These are phyloP conservation scores for Acer campestre DNA, from an alignment of 345 rosid species.

Conservation along the genomic window DNA sequence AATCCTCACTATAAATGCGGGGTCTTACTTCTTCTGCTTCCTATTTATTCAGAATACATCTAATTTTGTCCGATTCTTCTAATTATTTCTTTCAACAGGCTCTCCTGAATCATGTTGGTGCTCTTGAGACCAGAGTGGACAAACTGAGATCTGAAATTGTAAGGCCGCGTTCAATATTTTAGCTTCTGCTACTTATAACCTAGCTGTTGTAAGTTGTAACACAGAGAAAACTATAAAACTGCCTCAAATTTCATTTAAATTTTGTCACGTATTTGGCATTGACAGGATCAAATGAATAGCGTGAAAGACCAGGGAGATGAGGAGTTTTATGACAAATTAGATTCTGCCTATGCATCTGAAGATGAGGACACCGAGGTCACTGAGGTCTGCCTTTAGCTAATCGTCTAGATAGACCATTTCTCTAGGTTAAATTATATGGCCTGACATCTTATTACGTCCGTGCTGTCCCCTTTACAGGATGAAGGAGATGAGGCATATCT, in stretches of 20 bases:
- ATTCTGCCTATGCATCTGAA: slow-evolving; percentile 63
- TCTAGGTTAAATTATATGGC: slow-evolving; percentile 4
- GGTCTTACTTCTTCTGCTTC: neutral
- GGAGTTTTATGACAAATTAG: slow-evolving; percentile 58
- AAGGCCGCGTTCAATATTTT: slow-evolving; percentile 29
- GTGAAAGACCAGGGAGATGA: slow-evolving; percentile 61
- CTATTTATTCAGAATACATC: slow-evolving; percentile 5
- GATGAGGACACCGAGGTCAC: slow-evolving; percentile 60
- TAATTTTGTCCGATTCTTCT: slow-evolving; percentile 15
- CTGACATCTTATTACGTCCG: neutral
- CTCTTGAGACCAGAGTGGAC: slow-evolving; percentile 59
- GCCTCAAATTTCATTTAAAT: neutral
- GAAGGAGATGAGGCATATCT: slow-evolving; percentile 52
- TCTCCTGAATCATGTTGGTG: slow-evolving; percentile 58
- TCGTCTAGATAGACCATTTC: neutral
- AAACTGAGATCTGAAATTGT: slow-evolving; percentile 80
- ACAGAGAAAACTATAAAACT: neutral
- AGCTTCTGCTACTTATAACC: slow-evolving; percentile 11
- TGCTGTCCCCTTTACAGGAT: no score
- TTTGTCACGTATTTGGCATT: slow-evolving; percentile 16
- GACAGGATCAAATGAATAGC: slow-evolving; percentile 67
- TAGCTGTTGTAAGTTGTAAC: neutral
- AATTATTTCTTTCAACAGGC: slow-evolving; percentile 56
- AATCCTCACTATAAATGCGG: neutral
- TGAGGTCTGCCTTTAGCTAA: slow-evolving; percentile 34